Evolutionary conservation across 1,284 basidiomycete species (phyloP), one percentile per base, ranked within the genome.

Genomic region (Schizopora paradoxa): DNA sequence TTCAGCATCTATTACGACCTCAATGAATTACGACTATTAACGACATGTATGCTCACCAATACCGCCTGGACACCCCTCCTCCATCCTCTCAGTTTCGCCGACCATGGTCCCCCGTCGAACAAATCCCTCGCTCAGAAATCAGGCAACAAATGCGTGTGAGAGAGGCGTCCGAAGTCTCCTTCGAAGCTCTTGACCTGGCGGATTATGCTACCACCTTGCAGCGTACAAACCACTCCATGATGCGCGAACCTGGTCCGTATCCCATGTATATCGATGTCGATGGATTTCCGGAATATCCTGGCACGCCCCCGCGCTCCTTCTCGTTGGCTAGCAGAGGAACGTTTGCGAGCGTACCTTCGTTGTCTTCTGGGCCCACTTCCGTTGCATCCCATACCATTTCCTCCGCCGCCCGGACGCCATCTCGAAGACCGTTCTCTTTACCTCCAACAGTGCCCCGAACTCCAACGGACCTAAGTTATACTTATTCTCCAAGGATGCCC

Each of bases 171-270:
- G 79, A 82, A 48, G 69, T 67, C 33, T 82, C 79, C 48, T 70
- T 83, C 2, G 80, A 83, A 58, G 80, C 80, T 2, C 69, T 83
- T 45, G 82, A 85, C 62, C 69, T 85, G 18, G 79, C 80, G 29
- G 81, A 82, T 59, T 85, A 83, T 61, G 69, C 78, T 6, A 65
- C 59, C 50, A 76, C 73, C 22, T 65, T 82, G 21, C 61, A 65
- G 18, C 56, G 57, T 53, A 36, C 62, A 61, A 41, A 66, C 59
- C 57, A 59, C 53, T 33, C 58, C 58, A 55, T 61, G 54, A 14
- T 37, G 37, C 64, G 21, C 26, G 22, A 45, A n/a, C 29, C 41
- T 18, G 35, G 41, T 28, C 53, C 55, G 54, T 45, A 58, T 47
- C 61, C 54, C 6, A 48, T 55, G 21, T 54, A 58, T 39, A 13